A percentile compares a stretch with the other conserved stretches of the same genome.
Evolutionary conservation across 2,329 filamentous ascomycete genomes (phyloP).

Genomic region (Penicillium sp.): DNA sequence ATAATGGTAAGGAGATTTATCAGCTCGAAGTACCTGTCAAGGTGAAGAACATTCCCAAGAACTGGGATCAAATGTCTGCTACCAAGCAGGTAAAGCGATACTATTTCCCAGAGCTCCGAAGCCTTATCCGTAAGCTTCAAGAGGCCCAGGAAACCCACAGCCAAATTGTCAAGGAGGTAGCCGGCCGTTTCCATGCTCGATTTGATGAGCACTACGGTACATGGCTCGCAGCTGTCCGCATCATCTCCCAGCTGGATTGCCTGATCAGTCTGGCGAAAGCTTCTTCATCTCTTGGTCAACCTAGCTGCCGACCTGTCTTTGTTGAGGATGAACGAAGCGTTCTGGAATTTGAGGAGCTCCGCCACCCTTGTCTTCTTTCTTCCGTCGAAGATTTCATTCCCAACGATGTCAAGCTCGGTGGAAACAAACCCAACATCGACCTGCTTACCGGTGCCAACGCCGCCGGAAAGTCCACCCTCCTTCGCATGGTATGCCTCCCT

Average conservation of each 20-base stretch:
- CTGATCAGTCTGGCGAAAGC: conserved; percentile 90
- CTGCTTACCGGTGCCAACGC: conserved; percentile 95
- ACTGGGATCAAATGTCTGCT: conserved; percentile 95
- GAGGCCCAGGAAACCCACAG: conserved; percentile 92
- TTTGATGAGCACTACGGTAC: conserved; percentile 84
- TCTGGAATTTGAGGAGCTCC: conserved; percentile 87
- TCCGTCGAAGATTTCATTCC: conserved; percentile 93
- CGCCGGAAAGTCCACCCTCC: conserved; percentile 92
- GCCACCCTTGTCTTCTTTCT: conserved; percentile 91
- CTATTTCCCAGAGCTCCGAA: conserved; percentile 82
- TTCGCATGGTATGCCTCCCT: conserved; percentile 75
- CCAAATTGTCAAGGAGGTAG: conserved; percentile 85
- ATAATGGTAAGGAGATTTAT: conserved; percentile 96
- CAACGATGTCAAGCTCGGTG: conserved; percentile 87
- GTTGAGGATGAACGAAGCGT: conserved; percentile 80
- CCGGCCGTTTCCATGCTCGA: conserved; percentile 76
- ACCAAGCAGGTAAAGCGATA: conserved; percentile 89
- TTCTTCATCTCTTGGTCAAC: conserved; percentile 78
- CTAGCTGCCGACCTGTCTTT: conserved; percentile 86
- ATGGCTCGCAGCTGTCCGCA: conserved; percentile 87
- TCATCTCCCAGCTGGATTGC: conserved; percentile 91
- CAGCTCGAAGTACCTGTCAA: conserved; percentile 88
- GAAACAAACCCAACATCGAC: conserved; percentile 77
- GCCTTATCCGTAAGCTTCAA: conserved; percentile 81
- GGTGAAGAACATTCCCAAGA: conserved; percentile 76